Conservation (phyloP, 1,284 basidiomycete genomes). For the Leccinum solheimii region DNA sequence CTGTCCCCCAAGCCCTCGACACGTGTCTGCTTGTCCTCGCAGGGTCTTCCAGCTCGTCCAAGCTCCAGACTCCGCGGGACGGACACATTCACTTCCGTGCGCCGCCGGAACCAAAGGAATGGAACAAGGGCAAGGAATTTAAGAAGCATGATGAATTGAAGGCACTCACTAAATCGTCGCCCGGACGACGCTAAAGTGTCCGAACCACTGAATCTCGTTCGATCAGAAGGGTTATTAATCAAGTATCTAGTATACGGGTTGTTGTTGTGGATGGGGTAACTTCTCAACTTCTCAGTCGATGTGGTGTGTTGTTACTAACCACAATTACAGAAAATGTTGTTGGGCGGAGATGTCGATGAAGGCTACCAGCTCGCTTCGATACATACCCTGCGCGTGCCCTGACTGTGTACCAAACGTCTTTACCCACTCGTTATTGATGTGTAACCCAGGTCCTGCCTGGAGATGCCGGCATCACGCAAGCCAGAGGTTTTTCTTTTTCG, state of each 20-base stretch:
- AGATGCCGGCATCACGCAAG: no score
- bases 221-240: no score
- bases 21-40: neutral
- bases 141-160: neutral
- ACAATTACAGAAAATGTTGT: no score
- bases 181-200: neutral
- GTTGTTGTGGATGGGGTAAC: neutral
- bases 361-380: no score
- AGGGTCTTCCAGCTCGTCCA: neutral
- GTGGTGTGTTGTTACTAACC: neutral
- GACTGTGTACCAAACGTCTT: no score
- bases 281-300: neutral
- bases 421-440: no score
- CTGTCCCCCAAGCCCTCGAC: neutral
- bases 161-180: neutral
- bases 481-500: no score
- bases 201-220: no score
- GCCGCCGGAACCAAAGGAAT: neutral
- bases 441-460: no score
- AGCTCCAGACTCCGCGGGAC: neutral
- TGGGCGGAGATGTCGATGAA: no score
- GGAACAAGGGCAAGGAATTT: neutral
- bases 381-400: no score
- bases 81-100: neutral
- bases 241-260: no score